phyloP scores from a whole-genome alignment of 164 flowering plant species.

The Tinospora cordifolia region DNA sequence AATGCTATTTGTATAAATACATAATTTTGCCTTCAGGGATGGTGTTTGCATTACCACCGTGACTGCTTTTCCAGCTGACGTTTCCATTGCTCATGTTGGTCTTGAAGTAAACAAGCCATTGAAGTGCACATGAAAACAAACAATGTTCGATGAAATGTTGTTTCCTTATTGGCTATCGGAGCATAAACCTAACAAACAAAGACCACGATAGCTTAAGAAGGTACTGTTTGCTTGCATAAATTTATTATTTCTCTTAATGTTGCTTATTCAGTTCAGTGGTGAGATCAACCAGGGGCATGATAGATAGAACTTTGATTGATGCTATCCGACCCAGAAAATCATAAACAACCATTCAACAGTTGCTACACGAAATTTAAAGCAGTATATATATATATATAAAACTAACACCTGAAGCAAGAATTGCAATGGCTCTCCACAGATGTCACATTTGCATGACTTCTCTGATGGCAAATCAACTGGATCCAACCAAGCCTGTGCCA shows the following conservation, averaged over 20 bases:
- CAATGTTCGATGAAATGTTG: constrained; percentile 70
- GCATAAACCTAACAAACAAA: constrained; percentile 62
- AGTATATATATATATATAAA: background rate
- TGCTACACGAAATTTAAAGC: background rate
- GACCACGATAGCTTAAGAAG: background rate
- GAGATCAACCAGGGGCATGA: background rate
- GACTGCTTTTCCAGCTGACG: constrained; percentile 39
- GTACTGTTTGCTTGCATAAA: background rate
- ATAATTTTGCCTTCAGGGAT: background rate
- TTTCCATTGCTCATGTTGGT: constrained; percentile 85
- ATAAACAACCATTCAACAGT: background rate
- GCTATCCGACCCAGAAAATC: background rate
- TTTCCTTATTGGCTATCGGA: constrained; percentile 48
- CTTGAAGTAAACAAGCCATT: constrained; percentile 69
- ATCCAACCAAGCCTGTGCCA: constrained; percentile 78
- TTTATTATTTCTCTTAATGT: too few relatives aligned
- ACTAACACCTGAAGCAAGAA: constrained; percentile 74
- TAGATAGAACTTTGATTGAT: background rate
- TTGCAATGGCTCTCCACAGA: constrained; percentile 72
- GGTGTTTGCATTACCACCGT: constrained; percentile 44
- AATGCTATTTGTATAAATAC: background rate
- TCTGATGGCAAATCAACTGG: constrained; percentile 69
- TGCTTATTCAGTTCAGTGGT: too few relatives aligned
- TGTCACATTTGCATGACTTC: constrained; percentile 47
- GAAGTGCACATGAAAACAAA: constrained; percentile 82